Evolutionary conservation across 768 basidiomycete species (phyloP), one percentile per base, ranked within the genome.

Genomic region (Nevesoporus exiguus): DNA sequence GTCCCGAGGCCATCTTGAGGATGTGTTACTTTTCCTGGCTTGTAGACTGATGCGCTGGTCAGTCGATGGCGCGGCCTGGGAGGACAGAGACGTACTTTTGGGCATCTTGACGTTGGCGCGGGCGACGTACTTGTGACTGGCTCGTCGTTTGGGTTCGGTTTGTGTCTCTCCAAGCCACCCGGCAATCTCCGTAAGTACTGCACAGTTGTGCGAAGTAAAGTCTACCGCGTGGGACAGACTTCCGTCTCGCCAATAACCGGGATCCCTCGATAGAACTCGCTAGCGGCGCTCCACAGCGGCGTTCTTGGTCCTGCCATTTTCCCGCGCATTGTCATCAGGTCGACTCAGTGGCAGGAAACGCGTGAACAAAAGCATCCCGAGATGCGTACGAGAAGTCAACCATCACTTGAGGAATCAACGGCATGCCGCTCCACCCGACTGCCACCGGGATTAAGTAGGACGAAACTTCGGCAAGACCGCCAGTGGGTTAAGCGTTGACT

Each of bases 21-120:
- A 46, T 39, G 57, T 63, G 52, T 54, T 66, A 93, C 91, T 83
- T 95, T 95, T 76, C 93, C 92, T 71, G 92, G 85, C 77, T 95
- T 95, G 85, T 91, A 93, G 70, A 95, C 93, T 93, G 59, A 19
- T 58, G 40, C 11, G 29, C 43, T 22, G 29, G 50, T 71, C 54
- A 71, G 59, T 37, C 49, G 39, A 1, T 1, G 11, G 19, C 21
- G 30, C 17, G 31, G 49, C 39, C 8, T 10, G 13, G 21, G 40
- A 36, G 34, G 27, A 33, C 11, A 45, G 34, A n/a, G 24, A 53
- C 51, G 17, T 61, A 76, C 75, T 69, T 70, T 66, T 75, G 65
- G 73, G 73, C 75, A 76, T 76, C 70, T 74, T 69, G 73, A 72
- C 61, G 71, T 63, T 61, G 70, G 65, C 60, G 59, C 56, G 64